phyloP scores from a whole-genome alignment of 768 basidiomycete species.

The Leucocoprinus sp. region DNA sequence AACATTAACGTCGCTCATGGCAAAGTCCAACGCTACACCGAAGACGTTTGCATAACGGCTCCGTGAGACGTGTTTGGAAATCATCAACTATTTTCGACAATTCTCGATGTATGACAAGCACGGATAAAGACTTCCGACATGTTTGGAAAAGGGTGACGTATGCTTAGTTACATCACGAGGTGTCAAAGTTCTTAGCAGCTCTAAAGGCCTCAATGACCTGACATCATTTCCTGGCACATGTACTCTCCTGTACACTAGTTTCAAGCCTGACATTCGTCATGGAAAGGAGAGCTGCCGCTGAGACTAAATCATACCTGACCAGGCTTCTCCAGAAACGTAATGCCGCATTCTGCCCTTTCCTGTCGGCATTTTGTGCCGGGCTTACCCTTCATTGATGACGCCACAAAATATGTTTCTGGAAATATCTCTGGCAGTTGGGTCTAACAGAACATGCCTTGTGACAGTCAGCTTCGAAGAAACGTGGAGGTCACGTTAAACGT shows the following conservation, averaged over 20 bases:
- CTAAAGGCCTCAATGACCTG: neutral
- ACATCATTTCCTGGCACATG: neutral
- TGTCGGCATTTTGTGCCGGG: neutral
- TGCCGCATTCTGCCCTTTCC: no score
- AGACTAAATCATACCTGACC: neutral
- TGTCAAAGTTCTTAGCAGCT: no score
- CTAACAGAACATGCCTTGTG: neutral
- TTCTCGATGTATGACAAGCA: no score
- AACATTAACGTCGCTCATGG: no score
- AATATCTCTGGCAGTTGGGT: neutral
- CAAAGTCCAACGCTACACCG: neutral
- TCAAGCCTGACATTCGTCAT: neutral
- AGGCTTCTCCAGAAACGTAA: neutral
- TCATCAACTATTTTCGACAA: no score
- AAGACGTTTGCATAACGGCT: neutral
- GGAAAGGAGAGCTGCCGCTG: neutral
- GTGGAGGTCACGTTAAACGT: conserved; percentile 2
- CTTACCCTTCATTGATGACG: neutral
- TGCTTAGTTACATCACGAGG: no score
- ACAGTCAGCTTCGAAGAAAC: neutral
- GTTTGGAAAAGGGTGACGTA: no score
- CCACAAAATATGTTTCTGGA: neutral
- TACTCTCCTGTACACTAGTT: neutral
- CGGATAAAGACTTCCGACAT: no score
- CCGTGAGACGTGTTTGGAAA: neutral